These are phyloP conservation scores for Hypoxylon sp. DNA, from an alignment of 2,329 filamentous ascomycete species.

Conservation along the genomic window DNA sequence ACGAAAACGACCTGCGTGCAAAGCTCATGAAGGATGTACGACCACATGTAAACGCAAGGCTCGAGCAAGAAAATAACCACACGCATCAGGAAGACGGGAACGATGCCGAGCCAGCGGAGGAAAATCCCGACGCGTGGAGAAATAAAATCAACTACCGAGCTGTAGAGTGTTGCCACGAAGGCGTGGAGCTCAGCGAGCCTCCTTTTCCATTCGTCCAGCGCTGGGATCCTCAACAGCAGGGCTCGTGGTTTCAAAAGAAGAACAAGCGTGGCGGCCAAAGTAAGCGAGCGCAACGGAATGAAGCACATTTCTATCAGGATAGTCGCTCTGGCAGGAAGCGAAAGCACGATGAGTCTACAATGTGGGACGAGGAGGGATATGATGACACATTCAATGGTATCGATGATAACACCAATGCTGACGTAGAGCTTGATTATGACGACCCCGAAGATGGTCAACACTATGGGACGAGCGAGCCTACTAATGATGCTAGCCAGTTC, in stretches of 20 bases:
- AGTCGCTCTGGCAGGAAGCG: conserved; percentile 62
- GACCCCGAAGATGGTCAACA: conserved; percentile 55
- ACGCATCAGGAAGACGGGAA: conserved; percentile 45
- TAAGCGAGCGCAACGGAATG: conserved; percentile 64
- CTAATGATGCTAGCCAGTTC: conserved; percentile 60
- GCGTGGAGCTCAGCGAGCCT: conserved; percentile 78
- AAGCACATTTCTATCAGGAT: conserved; percentile 60
- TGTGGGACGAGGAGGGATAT: conserved; percentile 46
- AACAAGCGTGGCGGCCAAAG: conserved; percentile 62
- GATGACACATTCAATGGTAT: conserved; percentile 58
- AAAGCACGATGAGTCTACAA: conserved; percentile 62
- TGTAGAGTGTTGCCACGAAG: conserved; percentile 86
- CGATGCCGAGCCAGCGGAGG: conserved; percentile 51
- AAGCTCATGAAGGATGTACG: conserved; percentile 71
- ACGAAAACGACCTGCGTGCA: conserved; percentile 74
- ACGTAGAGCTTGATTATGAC: conserved; percentile 61
- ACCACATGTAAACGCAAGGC: conserved; percentile 58
- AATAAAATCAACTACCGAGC: conserved; percentile 81
- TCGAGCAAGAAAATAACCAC: conserved; percentile 46
- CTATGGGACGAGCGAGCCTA: conserved; percentile 48
- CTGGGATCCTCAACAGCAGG: conserved; percentile 84
- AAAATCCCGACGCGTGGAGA: conserved; percentile 78
- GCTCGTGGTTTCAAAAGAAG: conserved; percentile 58
- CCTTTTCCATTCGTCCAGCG: conserved; percentile 92
- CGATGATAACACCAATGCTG: conserved; percentile 46